Evolutionary conservation across 2,329 filamentous ascomycete genomes (phyloP).

Genomic region (Hymenoscyphus salicellus): DNA sequence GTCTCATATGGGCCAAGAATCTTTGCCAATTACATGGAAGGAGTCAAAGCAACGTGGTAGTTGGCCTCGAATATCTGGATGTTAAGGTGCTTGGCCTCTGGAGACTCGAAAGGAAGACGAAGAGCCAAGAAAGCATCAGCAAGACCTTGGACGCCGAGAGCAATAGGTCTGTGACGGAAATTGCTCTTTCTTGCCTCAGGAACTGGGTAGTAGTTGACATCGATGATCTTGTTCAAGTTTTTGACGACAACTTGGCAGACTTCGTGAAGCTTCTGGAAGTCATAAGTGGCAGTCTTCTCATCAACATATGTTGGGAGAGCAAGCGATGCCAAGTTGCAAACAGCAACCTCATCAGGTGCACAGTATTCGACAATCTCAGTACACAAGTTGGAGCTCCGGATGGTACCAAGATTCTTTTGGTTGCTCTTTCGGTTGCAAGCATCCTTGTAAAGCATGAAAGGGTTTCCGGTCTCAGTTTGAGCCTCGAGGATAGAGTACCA

Average conservation of each 20-base stretch:
- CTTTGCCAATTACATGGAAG: constrained; percentile 83
- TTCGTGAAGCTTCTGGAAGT: constrained; percentile 96
- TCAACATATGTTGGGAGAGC: constrained; percentile 90
- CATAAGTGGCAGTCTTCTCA: constrained; percentile 77
- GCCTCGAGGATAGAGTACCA: constrained; percentile 99
- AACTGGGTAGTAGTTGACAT: constrained; percentile 98
- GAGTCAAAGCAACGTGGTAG: constrained; percentile 90
- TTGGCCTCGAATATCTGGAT: constrained; percentile 99
- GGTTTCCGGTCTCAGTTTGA: constrained; percentile 97
- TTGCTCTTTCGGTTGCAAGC: constrained; percentile 98
- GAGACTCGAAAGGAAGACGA: constrained; percentile 93
- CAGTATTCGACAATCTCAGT: constrained; percentile 98
- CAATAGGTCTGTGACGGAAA: constrained; percentile 93
- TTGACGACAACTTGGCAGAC: constrained; percentile 87
- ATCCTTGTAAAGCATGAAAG: constrained; percentile 99
- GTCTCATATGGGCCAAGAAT: constrained; percentile 80
- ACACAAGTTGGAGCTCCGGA: constrained; percentile 97
- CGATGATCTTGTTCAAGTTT: constrained; percentile 98
- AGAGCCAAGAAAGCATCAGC: constrained; percentile 97
- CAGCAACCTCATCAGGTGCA: constrained; percentile 94
- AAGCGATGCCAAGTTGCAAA: constrained; percentile 95
- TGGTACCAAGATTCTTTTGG: constrained; percentile 98
- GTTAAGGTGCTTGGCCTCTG: constrained; percentile 90
- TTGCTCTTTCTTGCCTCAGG: constrained; percentile 92
- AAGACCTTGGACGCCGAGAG: constrained; percentile 94